Evolutionary conservation across 345 rosid genomes (phyloP).

Genomic region (Hibiscus trionum): DNA sequence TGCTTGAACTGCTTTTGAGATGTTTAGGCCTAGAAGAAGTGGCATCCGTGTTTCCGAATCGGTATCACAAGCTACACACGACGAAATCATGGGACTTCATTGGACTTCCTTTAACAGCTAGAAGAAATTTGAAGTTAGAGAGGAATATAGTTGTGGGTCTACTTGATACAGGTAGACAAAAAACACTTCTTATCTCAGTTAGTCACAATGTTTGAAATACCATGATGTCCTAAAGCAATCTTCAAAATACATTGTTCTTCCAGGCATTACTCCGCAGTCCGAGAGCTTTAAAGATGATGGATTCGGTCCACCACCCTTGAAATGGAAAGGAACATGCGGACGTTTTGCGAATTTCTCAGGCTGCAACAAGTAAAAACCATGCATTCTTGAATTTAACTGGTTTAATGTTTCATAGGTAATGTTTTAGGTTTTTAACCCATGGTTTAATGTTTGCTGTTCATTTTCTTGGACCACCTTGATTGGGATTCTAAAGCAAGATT

Average conservation of each 20-base stretch:
- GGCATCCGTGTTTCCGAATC: constrained; percentile 48
- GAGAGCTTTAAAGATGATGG: constrained; percentile 69
- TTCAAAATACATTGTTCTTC: not conserved
- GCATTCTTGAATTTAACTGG: not conserved
- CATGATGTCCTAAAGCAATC: not conserved
- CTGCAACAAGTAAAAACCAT: constrained; percentile 64
- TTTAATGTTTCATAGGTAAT: not conserved
- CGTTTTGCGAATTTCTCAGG: constrained; percentile 78
- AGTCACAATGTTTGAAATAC: not conserved
- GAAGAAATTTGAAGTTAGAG: constrained; percentile 57
- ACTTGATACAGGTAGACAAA: constrained; percentile 58
- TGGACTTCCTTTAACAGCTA: constrained; percentile 64
- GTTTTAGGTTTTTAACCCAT: not conserved
- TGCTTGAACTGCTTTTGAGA: not conserved
- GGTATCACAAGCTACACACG: constrained; percentile 68
- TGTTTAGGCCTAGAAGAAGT: constrained; percentile 33
- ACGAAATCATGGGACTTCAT: constrained; percentile 91
- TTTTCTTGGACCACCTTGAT: not conserved
- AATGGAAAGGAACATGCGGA: constrained; percentile 76
- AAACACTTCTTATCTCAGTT: not conserved
- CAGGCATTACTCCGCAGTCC: constrained; percentile 82
- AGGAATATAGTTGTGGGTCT: constrained; percentile 66
- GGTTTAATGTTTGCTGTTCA: not conserved
- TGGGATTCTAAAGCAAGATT: constrained; percentile 48
- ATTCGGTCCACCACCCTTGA: constrained; percentile 62